These are phyloP conservation scores for Saturnispora mendoncae DNA, from an alignment of 805 yeast genomes.

Conservation along the genomic window DNA sequence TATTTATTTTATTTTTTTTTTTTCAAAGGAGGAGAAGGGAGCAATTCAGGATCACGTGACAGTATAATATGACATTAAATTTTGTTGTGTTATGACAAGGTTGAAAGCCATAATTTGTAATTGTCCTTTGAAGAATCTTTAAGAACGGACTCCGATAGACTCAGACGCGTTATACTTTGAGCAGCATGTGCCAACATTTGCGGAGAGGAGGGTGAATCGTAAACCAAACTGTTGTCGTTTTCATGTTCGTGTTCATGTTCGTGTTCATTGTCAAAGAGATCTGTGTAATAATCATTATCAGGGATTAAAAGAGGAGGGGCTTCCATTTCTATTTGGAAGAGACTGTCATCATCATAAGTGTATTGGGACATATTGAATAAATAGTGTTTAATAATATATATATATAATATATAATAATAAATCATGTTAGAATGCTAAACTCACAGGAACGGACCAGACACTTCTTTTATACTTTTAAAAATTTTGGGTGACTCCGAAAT, in stretches of 20 bases:
- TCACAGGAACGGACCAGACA: too few species aligned
- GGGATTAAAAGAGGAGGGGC: background rate
- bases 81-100: background rate
- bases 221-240: background rate
- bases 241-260: background rate
- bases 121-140: constrained; percentile 7
- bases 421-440: too few species aligned
- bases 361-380: too few species aligned
- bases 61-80: too few species aligned
- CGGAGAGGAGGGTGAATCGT: too few species aligned
- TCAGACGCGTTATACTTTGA: background rate
- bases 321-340: background rate
- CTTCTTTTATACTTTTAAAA: too few species aligned
- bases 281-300: background rate
- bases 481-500: constrained; percentile 9
- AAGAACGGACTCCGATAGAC: background rate
- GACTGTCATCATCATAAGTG: background rate
- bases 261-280: background rate
- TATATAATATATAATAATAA: too few species aligned
- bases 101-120: constrained; percentile 6
- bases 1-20: too few species aligned
- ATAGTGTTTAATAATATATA: too few species aligned
- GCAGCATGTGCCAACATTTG: too few species aligned
- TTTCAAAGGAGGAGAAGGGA: too few species aligned
- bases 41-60: too few species aligned